phyloP scores from a whole-genome alignment of 352 stramenopile species.

The Phytophthora vignae region DNA sequence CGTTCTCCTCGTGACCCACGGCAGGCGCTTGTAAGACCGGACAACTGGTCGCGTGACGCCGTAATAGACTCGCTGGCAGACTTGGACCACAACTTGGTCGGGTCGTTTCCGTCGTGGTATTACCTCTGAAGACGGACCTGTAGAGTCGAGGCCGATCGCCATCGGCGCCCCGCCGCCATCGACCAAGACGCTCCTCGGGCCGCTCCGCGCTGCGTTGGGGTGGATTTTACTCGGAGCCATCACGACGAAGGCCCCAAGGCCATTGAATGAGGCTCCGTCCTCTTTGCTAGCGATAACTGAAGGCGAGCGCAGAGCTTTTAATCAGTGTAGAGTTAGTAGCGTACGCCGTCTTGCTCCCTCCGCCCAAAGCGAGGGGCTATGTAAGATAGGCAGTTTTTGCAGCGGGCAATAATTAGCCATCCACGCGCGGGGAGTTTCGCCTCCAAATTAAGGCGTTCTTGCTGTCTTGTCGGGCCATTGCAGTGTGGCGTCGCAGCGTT shows the following conservation, averaged over 20 bases:
- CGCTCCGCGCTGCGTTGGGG: background rate
- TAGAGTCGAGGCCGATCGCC: background rate
- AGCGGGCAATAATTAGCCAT: too few relatives aligned
- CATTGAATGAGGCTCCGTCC: background rate
- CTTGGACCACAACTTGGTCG: background rate
- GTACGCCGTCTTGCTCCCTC: too few relatives aligned
- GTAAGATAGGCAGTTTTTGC: too few relatives aligned
- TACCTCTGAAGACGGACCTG: background rate
- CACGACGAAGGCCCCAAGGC: background rate
- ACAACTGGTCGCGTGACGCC: background rate
- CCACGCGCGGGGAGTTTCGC: too few relatives aligned
- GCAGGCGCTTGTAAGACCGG: constrained; percentile 16
- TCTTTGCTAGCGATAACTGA: too few relatives aligned
- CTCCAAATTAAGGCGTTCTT: too few relatives aligned
- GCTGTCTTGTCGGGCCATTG: too few relatives aligned
- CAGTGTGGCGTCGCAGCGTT: too few relatives aligned
- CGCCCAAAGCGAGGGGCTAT: too few relatives aligned
- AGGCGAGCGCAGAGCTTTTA: too few relatives aligned
- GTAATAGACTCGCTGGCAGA: constrained; percentile 3
- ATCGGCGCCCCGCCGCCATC: background rate
- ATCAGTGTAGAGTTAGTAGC: too few relatives aligned
- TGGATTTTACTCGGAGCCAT: constrained; percentile 3
- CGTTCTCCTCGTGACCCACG: constrained; percentile 22
- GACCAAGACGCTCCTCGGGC: background rate
- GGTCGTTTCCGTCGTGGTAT: background rate